These are phyloP conservation scores for Clarireedia sp. DNA, from an alignment of 2,329 filamentous ascomycete genomes.

Conservation along the genomic window DNA sequence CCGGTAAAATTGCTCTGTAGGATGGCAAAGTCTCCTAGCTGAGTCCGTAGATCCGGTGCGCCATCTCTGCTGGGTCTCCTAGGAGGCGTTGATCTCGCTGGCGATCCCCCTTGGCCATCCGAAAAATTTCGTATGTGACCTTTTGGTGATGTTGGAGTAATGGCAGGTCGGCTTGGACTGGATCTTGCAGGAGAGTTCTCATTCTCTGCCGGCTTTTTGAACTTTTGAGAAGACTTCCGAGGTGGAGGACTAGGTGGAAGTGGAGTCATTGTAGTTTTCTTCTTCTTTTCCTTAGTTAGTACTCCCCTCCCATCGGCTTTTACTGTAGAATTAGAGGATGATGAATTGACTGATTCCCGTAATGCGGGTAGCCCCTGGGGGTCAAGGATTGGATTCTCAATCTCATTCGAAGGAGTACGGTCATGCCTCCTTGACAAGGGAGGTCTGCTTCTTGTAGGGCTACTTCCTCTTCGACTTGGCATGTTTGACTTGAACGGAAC, in stretches of 20 bases:
- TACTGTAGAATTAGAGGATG: conserved; percentile 64
- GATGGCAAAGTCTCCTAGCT: conserved; percentile 44
- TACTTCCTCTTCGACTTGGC: conserved; percentile 44
- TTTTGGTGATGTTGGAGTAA: neutral
- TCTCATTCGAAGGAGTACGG: conserved; percentile 46
- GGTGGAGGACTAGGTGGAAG: conserved; percentile 53
- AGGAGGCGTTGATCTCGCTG: conserved; percentile 32
- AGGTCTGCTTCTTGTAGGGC: conserved; percentile 48
- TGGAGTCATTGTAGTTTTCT: conserved; percentile 37
- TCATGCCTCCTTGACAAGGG: conserved; percentile 52
- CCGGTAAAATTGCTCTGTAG: conserved; percentile 52
- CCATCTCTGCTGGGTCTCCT: conserved; percentile 61
- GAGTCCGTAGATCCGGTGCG: conserved; percentile 52
- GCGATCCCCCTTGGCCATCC: neutral
- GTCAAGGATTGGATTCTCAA: conserved; percentile 39
- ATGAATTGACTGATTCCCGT: conserved; percentile 62
- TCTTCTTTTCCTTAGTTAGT: conserved; percentile 31
- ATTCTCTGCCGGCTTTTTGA: conserved; percentile 33
- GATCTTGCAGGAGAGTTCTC: conserved; percentile 34
- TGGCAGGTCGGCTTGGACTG: conserved; percentile 18
- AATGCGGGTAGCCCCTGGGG: conserved; percentile 55
- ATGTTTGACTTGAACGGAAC: conserved; percentile 34
- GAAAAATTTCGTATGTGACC: neutral
- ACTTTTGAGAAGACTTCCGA: conserved; percentile 53
- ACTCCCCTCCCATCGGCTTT: conserved; percentile 42